A percentile compares a stretch with the other conserved stretches of the same genome.
Conservation (phyloP, 306 rosid species). For the Cicer pinnatifidum region DNA sequence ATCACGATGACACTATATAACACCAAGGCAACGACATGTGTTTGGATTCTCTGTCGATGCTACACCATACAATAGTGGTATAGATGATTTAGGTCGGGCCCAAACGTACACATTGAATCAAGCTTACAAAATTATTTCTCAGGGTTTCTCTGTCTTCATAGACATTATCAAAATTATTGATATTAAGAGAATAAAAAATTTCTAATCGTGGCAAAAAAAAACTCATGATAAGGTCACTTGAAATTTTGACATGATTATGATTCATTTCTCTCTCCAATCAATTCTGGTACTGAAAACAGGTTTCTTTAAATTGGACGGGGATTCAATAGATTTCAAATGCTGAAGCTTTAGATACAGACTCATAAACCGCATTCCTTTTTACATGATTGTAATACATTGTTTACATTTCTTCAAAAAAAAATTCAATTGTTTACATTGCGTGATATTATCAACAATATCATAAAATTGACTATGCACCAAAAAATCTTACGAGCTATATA, state of each 20-base stretch:
- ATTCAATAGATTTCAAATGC: conserved; percentile 2
- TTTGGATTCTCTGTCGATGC: too few relatives aligned
- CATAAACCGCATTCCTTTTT: conserved; percentile 4
- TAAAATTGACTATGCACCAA: conserved; percentile 23
- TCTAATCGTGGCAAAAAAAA: background rate
- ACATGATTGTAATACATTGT: conserved; percentile 10
- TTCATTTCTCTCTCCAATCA: background rate
- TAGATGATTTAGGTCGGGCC: too few relatives aligned
- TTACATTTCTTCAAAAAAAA: background rate
- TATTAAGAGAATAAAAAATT: background rate
- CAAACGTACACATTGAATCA: too few relatives aligned
- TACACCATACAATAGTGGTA: too few relatives aligned
- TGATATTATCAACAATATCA: conserved; percentile 15
- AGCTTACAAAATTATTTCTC: too few relatives aligned
- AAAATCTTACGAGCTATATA: conserved; percentile 40
- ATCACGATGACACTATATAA: too few relatives aligned
- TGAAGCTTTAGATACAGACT: conserved; percentile 28
- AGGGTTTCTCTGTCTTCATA: background rate
- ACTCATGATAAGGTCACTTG: background rate
- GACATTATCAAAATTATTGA: background rate
- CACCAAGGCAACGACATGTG: too few relatives aligned
- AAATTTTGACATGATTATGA: background rate
- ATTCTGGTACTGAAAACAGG: background rate
- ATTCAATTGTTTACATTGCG: conserved; percentile 28
- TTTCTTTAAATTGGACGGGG: conserved; percentile 2